phyloP scores from a whole-genome alignment of 2,329 filamentous ascomycete species.

The Elsinoe batatas region DNA sequence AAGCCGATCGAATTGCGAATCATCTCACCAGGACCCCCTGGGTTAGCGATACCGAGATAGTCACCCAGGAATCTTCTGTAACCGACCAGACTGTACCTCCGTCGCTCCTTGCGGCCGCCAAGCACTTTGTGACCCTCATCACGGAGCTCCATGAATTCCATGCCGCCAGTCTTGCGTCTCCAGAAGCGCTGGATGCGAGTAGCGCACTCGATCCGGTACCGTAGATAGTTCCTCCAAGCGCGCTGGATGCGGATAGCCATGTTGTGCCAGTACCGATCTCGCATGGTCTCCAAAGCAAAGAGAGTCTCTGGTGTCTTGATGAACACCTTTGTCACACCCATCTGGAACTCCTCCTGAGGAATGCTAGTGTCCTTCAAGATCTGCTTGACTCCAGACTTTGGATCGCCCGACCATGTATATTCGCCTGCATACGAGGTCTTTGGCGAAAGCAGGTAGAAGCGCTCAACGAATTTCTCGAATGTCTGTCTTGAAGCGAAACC shows the following conservation, averaged over 20 bases:
- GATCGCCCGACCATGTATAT: slow-evolving; percentile 88
- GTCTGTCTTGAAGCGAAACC: slow-evolving; percentile 95
- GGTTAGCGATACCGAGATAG: slow-evolving; percentile 80
- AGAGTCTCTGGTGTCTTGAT: slow-evolving; percentile 97
- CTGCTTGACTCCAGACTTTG: slow-evolving; percentile 76
- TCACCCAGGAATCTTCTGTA: slow-evolving; percentile 90
- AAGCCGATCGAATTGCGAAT: slow-evolving; percentile 68
- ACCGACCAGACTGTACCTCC: slow-evolving; percentile 82
- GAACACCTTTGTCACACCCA: slow-evolving; percentile 94
- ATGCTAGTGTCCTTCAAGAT: slow-evolving; percentile 96
- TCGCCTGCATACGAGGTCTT: slow-evolving; percentile 94
- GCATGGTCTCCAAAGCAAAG: slow-evolving; percentile 94
- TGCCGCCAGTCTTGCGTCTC: slow-evolving; percentile 83
- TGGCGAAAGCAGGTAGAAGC: slow-evolving; percentile 89
- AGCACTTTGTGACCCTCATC: slow-evolving; percentile 80
- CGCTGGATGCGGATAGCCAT: slow-evolving; percentile 97
- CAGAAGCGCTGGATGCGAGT: slow-evolving; percentile 92
- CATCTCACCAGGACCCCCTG: slow-evolving; percentile 67
- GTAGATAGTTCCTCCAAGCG: slow-evolving; percentile 91
- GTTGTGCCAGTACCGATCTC: slow-evolving; percentile 97
- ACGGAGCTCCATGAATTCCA: slow-evolving; percentile 78
- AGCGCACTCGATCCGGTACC: slow-evolving; percentile 85
- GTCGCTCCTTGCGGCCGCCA: slow-evolving; percentile 76
- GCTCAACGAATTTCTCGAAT: slow-evolving; percentile 96
- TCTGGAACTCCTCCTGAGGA: slow-evolving; percentile 88